Conservation (phyloP, 495 filamentous ascomycete genomes). For the Annulohypoxylon bovei region DNA sequence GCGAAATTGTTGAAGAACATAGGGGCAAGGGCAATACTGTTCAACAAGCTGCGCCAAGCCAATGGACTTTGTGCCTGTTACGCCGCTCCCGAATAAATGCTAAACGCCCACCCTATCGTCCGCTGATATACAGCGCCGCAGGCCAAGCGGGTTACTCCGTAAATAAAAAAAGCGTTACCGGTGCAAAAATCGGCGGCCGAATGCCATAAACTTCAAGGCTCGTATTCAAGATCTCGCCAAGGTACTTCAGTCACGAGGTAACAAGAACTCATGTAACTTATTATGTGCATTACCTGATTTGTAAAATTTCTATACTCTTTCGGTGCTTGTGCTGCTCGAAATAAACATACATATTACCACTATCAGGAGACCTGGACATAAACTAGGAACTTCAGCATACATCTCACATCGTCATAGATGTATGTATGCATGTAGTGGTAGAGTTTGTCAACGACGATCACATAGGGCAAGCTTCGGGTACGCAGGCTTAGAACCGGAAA, state of each 20-base stretch:
- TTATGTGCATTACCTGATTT: too few species aligned
- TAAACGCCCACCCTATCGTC: slow-evolving; percentile 16
- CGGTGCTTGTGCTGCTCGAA: neutral
- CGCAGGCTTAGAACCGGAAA: slow-evolving; percentile 17
- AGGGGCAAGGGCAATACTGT: neutral
- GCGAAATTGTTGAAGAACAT: neutral
- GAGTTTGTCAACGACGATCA: slow-evolving; percentile 15
- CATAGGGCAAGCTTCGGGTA: slow-evolving; percentile 32
- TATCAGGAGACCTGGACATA: neutral
- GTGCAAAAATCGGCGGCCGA: slow-evolving; percentile 5
- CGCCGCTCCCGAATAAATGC: slow-evolving; percentile 14
- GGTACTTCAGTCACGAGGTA: slow-evolving; percentile 19
- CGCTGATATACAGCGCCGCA: slow-evolving; percentile 3
- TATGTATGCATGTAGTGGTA: slow-evolving; percentile 5
- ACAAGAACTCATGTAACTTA: slow-evolving; percentile 20
- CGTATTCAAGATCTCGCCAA: slow-evolving; percentile 36
- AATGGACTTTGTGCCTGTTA: slow-evolving; percentile 17
- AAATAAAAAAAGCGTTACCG: slow-evolving; percentile 21
- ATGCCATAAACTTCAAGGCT: slow-evolving; percentile 22
- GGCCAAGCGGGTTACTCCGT: slow-evolving; percentile 27
- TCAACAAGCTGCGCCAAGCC: slow-evolving; percentile 16
- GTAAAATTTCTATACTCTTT: neutral
- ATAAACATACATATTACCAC: neutral
- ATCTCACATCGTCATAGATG: slow-evolving; percentile 12
- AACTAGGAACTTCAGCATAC: neutral